Evolutionary conservation across 225 moss, liverwort and hornwort genomes (phyloP).

Genomic region (Ulota crispa): DNA sequence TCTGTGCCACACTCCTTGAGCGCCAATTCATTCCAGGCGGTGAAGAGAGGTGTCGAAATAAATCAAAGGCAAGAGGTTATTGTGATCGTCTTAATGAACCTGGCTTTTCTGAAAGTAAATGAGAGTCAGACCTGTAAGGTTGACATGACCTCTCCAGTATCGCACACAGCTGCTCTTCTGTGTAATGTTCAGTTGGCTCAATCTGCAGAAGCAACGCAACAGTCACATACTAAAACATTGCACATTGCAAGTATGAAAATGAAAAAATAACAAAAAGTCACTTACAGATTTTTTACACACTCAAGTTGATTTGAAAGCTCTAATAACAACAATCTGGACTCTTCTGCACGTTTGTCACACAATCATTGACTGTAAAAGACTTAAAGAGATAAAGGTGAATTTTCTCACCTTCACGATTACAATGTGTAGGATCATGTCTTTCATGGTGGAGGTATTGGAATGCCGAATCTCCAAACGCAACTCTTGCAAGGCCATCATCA

Average conservation of each 20-base stretch:
- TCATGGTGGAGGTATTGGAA: slow-evolving; percentile 51
- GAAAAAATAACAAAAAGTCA: neutral
- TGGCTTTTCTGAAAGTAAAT: slow-evolving; percentile 21
- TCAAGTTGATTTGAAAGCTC: neutral
- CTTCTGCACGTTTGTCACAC: neutral
- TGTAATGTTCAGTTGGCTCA: slow-evolving; percentile 41
- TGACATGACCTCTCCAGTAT: slow-evolving; percentile 47
- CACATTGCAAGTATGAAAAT: neutral
- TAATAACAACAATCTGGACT: neutral
- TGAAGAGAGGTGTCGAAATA: neutral
- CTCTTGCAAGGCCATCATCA: slow-evolving; percentile 61
- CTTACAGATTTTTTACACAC: neutral
- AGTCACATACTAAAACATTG: neutral
- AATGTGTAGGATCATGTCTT: slow-evolving; percentile 49
- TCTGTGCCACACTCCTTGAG: slow-evolving; percentile 9
- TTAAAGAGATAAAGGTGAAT: neutral
- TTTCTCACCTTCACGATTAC: slow-evolving; percentile 58
- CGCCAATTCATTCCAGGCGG: slow-evolving; percentile 12
- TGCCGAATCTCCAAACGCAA: slow-evolving; percentile 55
- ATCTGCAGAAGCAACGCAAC: slow-evolving; percentile 30
- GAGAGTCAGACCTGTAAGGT: slow-evolving; percentile 27
- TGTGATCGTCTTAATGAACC: slow-evolving; percentile 39
- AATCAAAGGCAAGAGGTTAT: slow-evolving; percentile 25
- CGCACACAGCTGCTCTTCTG: slow-evolving; percentile 50
- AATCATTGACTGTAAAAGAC: neutral